phyloP scores from a whole-genome alignment of 345 rosid genomes.

The Physaria fendleri region DNA sequence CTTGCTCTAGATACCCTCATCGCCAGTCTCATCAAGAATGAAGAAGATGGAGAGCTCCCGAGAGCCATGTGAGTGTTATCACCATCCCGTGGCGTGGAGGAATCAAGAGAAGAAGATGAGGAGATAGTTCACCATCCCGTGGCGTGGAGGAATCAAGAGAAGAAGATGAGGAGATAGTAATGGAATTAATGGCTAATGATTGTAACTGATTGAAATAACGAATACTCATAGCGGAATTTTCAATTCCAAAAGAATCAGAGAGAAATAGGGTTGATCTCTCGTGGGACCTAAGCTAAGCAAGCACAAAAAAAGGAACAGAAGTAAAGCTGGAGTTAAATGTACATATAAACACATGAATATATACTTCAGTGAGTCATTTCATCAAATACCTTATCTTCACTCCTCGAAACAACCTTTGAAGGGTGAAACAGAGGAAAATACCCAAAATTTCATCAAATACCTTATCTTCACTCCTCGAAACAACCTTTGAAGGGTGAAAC shows the following conservation, averaged over 20 bases:
- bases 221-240: slow-evolving; percentile 52
- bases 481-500: not conserved
- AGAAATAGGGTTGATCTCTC: not conserved
- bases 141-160: slow-evolving; percentile 35
- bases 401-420: not conserved
- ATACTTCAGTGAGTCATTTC: too few relatives aligned
- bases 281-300: not conserved
- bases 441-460: too few relatives aligned
- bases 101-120: slow-evolving; percentile 35
- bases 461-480: not conserved
- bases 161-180: slow-evolving; percentile 32
- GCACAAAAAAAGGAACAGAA: not conserved
- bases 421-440: not conserved
- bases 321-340: slow-evolving; percentile 12
- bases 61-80: slow-evolving; percentile 21
- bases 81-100: slow-evolving; percentile 33
- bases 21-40: slow-evolving; percentile 54
- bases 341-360: too few relatives aligned
- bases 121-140: slow-evolving; percentile 35
- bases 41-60: slow-evolving; percentile 32
- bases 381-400: slow-evolving; percentile 27
- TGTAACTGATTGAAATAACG: slow-evolving; percentile 46
- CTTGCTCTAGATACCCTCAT: slow-evolving; percentile 84
- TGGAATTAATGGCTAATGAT: slow-evolving; percentile 38
- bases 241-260: not conserved